Percentiles rank a stretch among this genome's conserved stretches.
phyloP scores from a whole-genome alignment of 2,329 filamentous ascomycete species.

The Penicillium glabrum region DNA sequence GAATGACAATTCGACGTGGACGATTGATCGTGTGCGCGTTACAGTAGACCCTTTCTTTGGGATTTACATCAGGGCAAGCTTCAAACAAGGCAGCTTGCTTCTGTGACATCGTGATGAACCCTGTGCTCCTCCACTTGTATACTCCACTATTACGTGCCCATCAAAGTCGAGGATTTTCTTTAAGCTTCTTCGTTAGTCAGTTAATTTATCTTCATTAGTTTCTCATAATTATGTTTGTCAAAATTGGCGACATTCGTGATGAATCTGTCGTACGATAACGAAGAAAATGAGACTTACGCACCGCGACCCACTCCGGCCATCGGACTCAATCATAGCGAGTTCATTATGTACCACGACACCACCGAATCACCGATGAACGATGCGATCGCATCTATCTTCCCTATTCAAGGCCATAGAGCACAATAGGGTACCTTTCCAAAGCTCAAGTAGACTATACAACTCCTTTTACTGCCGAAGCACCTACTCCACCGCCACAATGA shows the following conservation, averaged over 20 bases:
- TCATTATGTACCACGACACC: neutral
- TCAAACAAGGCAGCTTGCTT: conserved; percentile 13
- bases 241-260: neutral
- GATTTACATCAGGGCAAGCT: conserved; percentile 7
- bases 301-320: conserved; percentile 15
- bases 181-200: neutral
- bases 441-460: neutral
- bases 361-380: neutral
- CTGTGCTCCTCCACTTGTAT: conserved; percentile 7
- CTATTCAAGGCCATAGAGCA: neutral
- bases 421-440: neutral
- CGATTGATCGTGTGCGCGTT: conserved; percentile 4
- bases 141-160: conserved; percentile 1
- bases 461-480: neutral
- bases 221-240: neutral
- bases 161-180: neutral
- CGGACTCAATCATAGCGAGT: conserved; percentile 3
- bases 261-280: neutral
- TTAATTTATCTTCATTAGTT: neutral
- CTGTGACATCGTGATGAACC: conserved; percentile 19
- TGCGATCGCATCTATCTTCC: neutral
- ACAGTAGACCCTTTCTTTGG: conserved; percentile 11
- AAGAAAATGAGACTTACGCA: neutral
- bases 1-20: conserved; percentile 5
- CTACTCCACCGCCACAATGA: conserved; percentile 11